Evolutionary conservation across 345 rosid genomes (phyloP), one percentile per base, ranked within the genome.

Genomic region (Syzygium aromaticum): DNA sequence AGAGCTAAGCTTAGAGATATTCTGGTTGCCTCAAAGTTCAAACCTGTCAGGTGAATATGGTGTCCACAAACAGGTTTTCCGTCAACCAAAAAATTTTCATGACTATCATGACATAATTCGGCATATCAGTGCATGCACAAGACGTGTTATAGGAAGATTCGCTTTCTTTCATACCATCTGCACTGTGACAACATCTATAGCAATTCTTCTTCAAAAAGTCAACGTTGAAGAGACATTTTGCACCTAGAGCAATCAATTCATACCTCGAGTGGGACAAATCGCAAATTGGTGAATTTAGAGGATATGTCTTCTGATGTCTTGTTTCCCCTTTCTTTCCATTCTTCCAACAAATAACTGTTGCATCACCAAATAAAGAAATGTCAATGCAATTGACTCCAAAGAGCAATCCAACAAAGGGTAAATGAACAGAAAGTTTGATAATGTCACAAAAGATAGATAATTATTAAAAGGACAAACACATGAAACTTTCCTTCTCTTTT

Each of bases 241-340:
- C 86, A 54, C 43, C 15, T 52, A 52, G 86, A 28, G 64, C 57
- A 54, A 57, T 33, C 15, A 57, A 54, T 54, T 52, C 90, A 78
- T 91, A 98, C 99, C 98, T 98, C 99, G 80, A 98, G 98, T 67
- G 96, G 89, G 86, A 98, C 94, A 91, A 98, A 98, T 78, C 99
- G 95, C 95, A 98, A 88, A 90, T 94, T 94, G 94, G 94, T 90
- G 94, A 98, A 95, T 88, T 92, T 95, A 49, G 94, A 90, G 89
- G 96, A 93, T 52, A 92, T 88, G 61, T 95, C 95, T 89, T 95
- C 98, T 10, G 94, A 91, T 86, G 91, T 54, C 53, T 93, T 96
- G 88, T 92, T 95, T 80, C 95, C 93, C 93, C 98, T 95, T 90
- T 90, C 95, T 89, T 94, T 96, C 99, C 99, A 98, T 86, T 98